Evolutionary conservation across 768 basidiomycete genomes (phyloP).

Genomic region (Tephrocybe rancida): DNA sequence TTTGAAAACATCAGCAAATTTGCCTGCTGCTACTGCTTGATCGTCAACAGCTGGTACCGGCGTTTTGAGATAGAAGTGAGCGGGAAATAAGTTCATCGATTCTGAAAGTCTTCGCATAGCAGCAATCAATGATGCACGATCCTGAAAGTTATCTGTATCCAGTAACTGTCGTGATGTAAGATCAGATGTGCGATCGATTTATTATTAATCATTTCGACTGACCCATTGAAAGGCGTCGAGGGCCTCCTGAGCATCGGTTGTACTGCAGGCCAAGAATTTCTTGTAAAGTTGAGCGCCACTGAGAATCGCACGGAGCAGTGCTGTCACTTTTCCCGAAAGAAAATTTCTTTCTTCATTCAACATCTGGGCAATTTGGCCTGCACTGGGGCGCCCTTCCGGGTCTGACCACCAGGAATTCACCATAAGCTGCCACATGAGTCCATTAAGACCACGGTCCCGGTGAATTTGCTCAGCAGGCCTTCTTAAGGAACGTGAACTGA

Average conservation of each 20-base stretch:
- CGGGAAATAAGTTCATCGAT: slow-evolving; percentile 5
- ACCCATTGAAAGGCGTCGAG: slow-evolving; percentile 5
- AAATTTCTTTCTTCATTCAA: no score
- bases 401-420: not conserved
- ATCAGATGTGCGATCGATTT: no score
- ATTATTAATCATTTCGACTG: not conserved
- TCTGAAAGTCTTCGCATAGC: slow-evolving; percentile 13
- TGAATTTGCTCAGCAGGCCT: no score
- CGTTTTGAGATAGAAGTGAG: slow-evolving; percentile 1
- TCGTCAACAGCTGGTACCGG: not conserved
- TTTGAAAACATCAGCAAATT: slow-evolving; percentile 12
- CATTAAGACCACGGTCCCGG: not conserved
- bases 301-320: not conserved
- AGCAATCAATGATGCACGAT: slow-evolving; percentile 4
- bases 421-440: not conserved
- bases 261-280: not conserved
- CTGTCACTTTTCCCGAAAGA: not conserved
- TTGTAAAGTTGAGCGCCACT: not conserved
- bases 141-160: slow-evolving; percentile 1
- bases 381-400: not conserved
- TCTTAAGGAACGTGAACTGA: no score
- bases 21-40: not conserved
- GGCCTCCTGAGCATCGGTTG: not conserved
- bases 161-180: not conserved
- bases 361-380: not conserved